Percentiles rank a stretch among this genome's conserved stretches.
Evolutionary conservation across 1,284 basidiomycete genomes (phyloP).

Genomic region (Naganishia albida): DNA sequence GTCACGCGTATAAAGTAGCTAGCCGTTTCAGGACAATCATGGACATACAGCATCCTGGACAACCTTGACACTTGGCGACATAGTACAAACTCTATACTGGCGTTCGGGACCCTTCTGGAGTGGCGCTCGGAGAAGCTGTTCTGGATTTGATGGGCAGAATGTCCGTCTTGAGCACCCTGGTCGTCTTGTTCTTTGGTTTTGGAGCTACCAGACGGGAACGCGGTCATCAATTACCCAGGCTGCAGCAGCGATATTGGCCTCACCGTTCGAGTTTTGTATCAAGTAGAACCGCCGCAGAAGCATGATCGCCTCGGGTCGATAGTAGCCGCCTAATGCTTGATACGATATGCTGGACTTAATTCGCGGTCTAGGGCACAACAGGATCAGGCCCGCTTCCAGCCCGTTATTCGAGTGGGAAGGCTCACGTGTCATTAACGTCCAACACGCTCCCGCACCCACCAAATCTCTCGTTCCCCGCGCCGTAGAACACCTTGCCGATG

Average conservation of each 20-base stretch:
- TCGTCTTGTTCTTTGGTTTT: constrained; percentile 53
- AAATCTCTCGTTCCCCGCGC: constrained; percentile 94
- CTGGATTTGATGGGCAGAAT: constrained; percentile 46
- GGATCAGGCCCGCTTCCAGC: neutral
- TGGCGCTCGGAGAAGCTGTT: constrained; percentile 16
- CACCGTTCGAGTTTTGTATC: constrained; percentile 90
- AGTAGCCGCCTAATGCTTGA: constrained; percentile 76
- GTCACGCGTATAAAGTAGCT: neutral
- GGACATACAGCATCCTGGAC: neutral
- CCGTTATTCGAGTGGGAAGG: constrained; percentile 33
- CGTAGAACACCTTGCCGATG: constrained; percentile 87
- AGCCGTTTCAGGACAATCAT: neutral
- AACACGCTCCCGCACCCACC: constrained; percentile 96
- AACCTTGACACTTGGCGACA: neutral
- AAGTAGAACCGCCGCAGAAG: constrained; percentile 91
- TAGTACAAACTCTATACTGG: neutral
- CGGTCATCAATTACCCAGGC: neutral
- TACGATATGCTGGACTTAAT: constrained; percentile 55
- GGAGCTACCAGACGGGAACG: constrained; percentile 43
- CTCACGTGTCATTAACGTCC: constrained; percentile 75
- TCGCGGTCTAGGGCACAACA: neutral
- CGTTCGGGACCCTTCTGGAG: constrained; percentile 15
- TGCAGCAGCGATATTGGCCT: constrained; percentile 37
- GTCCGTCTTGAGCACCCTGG: constrained; percentile 53
- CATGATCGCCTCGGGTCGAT: constrained; percentile 92